Conservation (phyloP, 2,329 filamentous ascomycete genomes). For the Cordyceps javanica region DNA sequence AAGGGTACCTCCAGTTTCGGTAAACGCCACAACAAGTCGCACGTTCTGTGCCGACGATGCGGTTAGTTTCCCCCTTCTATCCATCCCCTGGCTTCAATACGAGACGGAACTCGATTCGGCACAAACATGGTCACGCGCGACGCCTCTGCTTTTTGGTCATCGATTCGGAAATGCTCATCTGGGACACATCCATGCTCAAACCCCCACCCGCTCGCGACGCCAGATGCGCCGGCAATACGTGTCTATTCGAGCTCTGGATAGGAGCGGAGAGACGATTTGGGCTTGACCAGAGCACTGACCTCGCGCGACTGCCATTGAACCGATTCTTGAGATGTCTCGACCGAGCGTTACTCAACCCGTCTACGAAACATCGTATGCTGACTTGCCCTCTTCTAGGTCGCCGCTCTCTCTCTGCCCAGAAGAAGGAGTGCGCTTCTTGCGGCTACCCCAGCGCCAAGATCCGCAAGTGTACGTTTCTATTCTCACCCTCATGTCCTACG, state of each 20-base stretch:
- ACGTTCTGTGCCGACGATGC: conserved; percentile 97
- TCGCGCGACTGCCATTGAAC: neutral
- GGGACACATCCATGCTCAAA: no score
- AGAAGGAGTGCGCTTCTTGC: conserved; percentile 93
- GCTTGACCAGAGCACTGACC: neutral
- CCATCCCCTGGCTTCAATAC: conserved; percentile 11
- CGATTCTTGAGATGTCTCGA: neutral
- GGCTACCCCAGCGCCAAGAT: conserved; percentile 97
- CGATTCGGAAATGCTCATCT: no score
- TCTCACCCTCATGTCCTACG: neutral
- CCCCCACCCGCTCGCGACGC: no score
- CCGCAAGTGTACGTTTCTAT: conserved; percentile 88
- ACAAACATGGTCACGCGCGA: no score
- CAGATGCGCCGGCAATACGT: no score
- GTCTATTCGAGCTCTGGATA: no score
- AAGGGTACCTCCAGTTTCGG: conserved; percentile 54
- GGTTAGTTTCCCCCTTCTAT: conserved; percentile 59
- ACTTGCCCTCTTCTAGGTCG: conserved; percentile 53
- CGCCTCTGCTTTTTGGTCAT: no score
- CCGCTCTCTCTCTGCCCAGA: conserved; percentile 98
- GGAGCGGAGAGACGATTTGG: neutral
- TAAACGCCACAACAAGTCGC: conserved; percentile 91
- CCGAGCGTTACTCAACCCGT: no score
- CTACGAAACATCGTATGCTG: conserved; percentile 11
- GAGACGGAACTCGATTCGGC: no score